phyloP scores from a whole-genome alignment of 345 rosid species.

The Diplotaxis tenuifolia region DNA sequence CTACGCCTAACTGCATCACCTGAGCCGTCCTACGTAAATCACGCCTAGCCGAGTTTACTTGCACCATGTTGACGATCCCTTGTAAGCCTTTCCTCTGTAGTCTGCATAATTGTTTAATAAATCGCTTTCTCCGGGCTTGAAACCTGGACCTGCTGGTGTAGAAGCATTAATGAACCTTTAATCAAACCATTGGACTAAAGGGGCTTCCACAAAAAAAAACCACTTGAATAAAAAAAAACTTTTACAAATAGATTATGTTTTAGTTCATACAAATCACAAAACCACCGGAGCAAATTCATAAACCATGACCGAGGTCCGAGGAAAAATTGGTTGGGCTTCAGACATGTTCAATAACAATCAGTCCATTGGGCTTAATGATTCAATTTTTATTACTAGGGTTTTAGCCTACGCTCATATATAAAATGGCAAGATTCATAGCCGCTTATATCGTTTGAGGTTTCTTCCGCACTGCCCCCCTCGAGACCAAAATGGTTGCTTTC shows the following conservation, averaged over 20 bases:
- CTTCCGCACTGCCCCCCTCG: not conserved
- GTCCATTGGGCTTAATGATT: slow-evolving; percentile 29
- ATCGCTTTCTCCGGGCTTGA: too few species aligned
- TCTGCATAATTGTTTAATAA: too few species aligned
- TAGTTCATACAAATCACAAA: not conserved
- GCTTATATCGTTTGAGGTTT: slow-evolving; percentile 17
- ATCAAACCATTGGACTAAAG: too few species aligned
- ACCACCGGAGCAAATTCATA: not conserved
- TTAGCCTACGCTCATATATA: slow-evolving; percentile 11
- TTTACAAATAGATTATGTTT: not conserved
- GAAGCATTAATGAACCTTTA: too few species aligned
- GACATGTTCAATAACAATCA: not conserved
- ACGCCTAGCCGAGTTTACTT: too few species aligned
- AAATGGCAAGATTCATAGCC: slow-evolving; percentile 19
- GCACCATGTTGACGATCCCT: too few species aligned
- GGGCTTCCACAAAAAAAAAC: too few species aligned
- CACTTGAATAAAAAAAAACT: too few species aligned
- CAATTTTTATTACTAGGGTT: slow-evolving; percentile 18
- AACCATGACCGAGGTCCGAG: not conserved
- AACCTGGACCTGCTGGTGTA: too few species aligned
- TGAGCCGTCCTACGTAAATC: too few species aligned
- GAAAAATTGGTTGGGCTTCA: not conserved
- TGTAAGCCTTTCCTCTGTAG: too few species aligned
- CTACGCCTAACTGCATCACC: too few species aligned
- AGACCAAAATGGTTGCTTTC: slow-evolving; percentile 35